Conservation (phyloP, 805 yeast species). For the Brettanomyces sp. region DNA sequence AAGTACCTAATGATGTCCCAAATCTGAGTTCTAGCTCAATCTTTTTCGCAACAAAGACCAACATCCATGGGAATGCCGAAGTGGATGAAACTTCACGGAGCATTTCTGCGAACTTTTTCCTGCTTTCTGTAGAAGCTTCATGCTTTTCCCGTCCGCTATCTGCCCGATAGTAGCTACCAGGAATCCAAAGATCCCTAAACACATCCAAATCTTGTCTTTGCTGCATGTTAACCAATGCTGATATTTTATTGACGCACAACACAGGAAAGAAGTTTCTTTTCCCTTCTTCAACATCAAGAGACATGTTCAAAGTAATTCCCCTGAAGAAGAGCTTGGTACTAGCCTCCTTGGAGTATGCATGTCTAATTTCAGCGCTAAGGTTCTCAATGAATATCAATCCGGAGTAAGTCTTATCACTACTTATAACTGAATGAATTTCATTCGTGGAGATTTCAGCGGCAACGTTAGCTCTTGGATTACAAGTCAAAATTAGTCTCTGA, state of each 20-base stretch:
- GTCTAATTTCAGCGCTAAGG: conserved; percentile 69
- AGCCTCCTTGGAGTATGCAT: conserved; percentile 80
- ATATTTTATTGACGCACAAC: conserved; percentile 39
- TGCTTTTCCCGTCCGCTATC: conserved; percentile 7
- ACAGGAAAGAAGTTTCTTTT: conserved; percentile 41
- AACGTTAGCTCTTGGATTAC: conserved; percentile 91
- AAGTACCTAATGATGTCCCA: conserved; percentile 74
- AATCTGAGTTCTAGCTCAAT: conserved; percentile 55
- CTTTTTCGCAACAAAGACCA: conserved; percentile 46
- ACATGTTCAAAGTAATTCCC: conserved; percentile 37
- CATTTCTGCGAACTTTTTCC: conserved; percentile 32
- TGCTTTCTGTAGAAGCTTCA: not conserved
- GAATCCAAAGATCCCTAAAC: conserved; percentile 77
- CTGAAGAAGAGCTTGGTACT: conserved; percentile 60
- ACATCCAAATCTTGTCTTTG: conserved; percentile 82
- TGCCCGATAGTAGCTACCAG: conserved; percentile 28
- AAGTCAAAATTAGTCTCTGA: conserved; percentile 71
- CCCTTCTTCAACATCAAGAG: conserved; percentile 31
- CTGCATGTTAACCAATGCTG: conserved; percentile 62
- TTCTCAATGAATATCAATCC: conserved; percentile 42
- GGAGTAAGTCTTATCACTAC: conserved; percentile 36
- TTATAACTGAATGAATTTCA: conserved; percentile 51
- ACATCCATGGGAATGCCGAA: conserved; percentile 65
- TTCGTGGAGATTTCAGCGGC: conserved; percentile 74
- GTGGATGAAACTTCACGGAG: conserved; percentile 53